A percentile compares a stretch with the other conserved stretches of the same genome.
Conservation (phyloP, 371 early-diverging fungal species). For the Mucor ambiguus region DNA sequence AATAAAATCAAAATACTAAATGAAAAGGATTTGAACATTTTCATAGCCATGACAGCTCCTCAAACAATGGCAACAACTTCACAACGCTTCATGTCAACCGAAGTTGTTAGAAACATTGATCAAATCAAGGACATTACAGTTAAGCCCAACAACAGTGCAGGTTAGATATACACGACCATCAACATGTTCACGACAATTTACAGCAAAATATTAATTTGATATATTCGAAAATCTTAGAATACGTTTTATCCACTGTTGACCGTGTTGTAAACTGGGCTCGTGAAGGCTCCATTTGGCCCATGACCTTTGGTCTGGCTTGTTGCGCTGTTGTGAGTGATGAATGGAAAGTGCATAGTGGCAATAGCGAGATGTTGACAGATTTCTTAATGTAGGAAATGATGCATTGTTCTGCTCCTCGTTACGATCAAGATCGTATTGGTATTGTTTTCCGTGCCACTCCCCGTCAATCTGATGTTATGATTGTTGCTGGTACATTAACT, state of each 20-base stretch:
- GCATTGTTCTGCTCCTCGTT: conserved; percentile 98
- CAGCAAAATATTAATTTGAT: not conserved
- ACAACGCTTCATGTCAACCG: conserved; percentile 48
- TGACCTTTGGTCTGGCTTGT: conserved; percentile 98
- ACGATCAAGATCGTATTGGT: conserved; percentile 98
- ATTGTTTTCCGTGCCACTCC: conserved; percentile 98
- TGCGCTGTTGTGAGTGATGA: conserved; percentile 76
- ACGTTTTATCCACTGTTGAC: conserved; percentile 86
- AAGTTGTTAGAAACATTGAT: conserved; percentile 52
- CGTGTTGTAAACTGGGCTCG: conserved; percentile 94
- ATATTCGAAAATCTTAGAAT: conserved; percentile 45
- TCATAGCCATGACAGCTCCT: conserved; percentile 29
- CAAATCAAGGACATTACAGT: conserved; percentile 50
- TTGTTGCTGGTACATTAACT: conserved; percentile 97
- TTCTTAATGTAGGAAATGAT: conserved; percentile 78
- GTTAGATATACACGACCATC: conserved; percentile 20
- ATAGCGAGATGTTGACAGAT: not conserved
- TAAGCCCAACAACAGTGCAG: conserved; percentile 54
- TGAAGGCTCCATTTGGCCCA: conserved; percentile 95
- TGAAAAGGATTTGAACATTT: not conserved
- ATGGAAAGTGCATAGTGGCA: not conserved
- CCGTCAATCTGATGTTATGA: conserved; percentile 98
- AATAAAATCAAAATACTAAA: not conserved
- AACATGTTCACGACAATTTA: not conserved
- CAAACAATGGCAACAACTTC: conserved; percentile 32